Conservation (phyloP, 2,329 filamentous ascomycete genomes). For the Pestalotiopsis sp. region DNA sequence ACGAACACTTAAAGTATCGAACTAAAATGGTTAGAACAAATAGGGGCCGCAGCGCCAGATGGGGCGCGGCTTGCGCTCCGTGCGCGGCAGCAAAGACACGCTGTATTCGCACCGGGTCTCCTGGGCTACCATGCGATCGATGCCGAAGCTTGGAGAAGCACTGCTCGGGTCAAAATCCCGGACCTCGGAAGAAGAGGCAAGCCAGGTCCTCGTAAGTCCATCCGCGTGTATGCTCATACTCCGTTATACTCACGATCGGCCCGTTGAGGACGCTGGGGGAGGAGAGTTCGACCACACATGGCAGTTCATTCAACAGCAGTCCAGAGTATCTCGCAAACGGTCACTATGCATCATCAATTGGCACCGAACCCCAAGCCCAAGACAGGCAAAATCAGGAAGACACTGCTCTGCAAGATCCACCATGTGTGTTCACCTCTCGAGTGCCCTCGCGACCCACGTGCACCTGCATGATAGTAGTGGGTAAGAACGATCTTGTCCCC, state of each 20-base stretch:
- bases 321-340: too few relatives aligned
- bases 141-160: constrained; percentile 5
- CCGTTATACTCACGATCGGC: neutral
- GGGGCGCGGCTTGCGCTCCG: neutral
- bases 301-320: neutral
- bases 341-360: too few relatives aligned
- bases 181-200: neutral
- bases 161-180: neutral
- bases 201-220: neutral
- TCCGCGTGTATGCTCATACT: neutral
- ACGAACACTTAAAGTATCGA: neutral
- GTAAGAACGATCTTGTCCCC: neutral
- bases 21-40: neutral
- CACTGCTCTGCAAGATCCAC: neutral
- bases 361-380: too few relatives aligned
- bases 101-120: neutral
- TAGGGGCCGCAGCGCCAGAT: neutral
- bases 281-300: neutral
- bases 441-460: neutral
- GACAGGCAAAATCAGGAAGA: neutral
- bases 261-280: neutral
- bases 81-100: constrained; percentile 1
- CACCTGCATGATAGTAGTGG: neutral
- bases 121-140: neutral
- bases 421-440: neutral